phyloP scores from a whole-genome alignment of 2,329 filamentous ascomycete genomes.

The Aulographum hederae region DNA sequence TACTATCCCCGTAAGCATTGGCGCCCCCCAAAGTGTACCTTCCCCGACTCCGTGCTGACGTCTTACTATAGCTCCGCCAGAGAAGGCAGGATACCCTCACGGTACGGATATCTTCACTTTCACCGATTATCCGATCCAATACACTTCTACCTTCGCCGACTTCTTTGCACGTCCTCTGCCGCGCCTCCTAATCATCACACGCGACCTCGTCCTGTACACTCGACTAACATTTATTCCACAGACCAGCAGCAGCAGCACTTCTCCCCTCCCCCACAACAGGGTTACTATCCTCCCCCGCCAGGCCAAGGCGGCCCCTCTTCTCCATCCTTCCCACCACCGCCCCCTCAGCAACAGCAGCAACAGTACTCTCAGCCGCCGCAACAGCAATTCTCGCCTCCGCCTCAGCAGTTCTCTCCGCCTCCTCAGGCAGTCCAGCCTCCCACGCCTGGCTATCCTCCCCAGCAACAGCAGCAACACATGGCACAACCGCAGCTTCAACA shows the following conservation, averaged over 20 bases:
- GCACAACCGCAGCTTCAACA: conserved; percentile 13
- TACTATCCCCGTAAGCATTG: conserved; percentile 14
- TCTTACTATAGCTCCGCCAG: conserved; percentile 12
- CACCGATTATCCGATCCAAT: neutral
- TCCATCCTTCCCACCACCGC: too few relatives aligned
- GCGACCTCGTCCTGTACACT: neutral
- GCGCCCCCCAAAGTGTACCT: neutral
- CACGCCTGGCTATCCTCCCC: conserved; percentile 15
- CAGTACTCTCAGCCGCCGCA: conserved; percentile 1
- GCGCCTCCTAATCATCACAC: neutral
- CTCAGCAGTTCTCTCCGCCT: conserved; percentile 9
- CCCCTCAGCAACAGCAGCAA: too few relatives aligned
- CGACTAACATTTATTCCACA: neutral
- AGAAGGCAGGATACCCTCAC: conserved; percentile 10
- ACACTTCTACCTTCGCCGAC: neutral
- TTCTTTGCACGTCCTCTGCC: neutral
- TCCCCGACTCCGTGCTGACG: neutral
- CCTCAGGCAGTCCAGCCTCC: conserved; percentile 10
- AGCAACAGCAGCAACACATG: conserved; percentile 9
- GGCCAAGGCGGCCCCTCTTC: conserved; percentile 5
- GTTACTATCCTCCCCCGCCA: conserved; percentile 4
- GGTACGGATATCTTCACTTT: neutral
- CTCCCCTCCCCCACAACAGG: too few relatives aligned
- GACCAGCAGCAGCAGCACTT: neutral
- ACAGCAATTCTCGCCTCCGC: conserved; percentile 8